Evolutionary conservation across 2,329 filamentous ascomycete genomes (phyloP).

Genomic region (Penicillium sp.): DNA sequence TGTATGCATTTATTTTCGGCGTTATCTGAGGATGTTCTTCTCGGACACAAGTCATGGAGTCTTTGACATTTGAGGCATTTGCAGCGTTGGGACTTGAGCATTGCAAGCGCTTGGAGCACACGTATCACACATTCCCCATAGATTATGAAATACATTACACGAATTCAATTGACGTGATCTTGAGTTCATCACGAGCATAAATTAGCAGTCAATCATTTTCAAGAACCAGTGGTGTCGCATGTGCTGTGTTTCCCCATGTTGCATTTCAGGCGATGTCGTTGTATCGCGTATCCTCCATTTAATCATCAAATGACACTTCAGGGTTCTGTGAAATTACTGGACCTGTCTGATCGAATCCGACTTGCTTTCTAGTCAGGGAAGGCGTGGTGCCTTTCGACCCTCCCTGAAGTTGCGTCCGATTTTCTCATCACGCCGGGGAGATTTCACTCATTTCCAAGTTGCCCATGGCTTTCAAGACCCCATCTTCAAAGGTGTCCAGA

Average conservation of each 20-base stretch:
- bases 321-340: too few relatives aligned
- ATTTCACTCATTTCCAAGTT: not conserved
- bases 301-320: too few relatives aligned
- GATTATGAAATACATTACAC: not conserved
- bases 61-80: not conserved
- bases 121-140: not conserved
- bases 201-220: not conserved
- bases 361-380: too few relatives aligned
- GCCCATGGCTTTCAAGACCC: constrained; percentile 7
- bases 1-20: not conserved
- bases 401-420: too few relatives aligned
- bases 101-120: not conserved
- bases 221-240: not conserved
- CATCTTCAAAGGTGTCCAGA: constrained; percentile 3
- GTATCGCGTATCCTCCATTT: too few relatives aligned
- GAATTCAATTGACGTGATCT: not conserved
- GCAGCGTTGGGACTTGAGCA: not conserved
- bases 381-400: not conserved
- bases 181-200: not conserved
- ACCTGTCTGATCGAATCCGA: too few relatives aligned
- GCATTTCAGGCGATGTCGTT: not conserved
- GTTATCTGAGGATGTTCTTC: not conserved
- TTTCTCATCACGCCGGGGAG: too few relatives aligned
- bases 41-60: not conserved
- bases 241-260: not conserved